phyloP scores from a whole-genome alignment of 495 filamentous ascomycete genomes.

The Delitschia confertaspora region DNA sequence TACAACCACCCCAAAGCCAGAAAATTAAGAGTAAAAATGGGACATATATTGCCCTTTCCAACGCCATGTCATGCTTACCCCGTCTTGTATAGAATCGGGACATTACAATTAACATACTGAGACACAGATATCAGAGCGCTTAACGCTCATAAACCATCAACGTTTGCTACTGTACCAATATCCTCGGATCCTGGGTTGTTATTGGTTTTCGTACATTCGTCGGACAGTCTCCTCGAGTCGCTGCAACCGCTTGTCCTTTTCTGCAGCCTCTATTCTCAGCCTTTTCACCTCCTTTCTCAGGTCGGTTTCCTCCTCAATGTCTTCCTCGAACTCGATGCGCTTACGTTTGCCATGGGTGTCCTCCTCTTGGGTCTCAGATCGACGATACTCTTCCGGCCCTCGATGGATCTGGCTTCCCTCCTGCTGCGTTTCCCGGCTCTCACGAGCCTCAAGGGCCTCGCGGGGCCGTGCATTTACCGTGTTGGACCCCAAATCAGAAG shows the following conservation, averaged over 20 bases:
- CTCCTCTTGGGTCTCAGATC: slow-evolving; percentile 4
- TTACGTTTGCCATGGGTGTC: slow-evolving; percentile 36
- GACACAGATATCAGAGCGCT: no score
- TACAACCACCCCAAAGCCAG: background rate
- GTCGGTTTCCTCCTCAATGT: slow-evolving; percentile 37
- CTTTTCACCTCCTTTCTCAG: slow-evolving; percentile 50
- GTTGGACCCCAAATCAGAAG: slow-evolving; percentile 42
- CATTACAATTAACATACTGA: no score
- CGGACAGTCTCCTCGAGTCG: slow-evolving; percentile 26
- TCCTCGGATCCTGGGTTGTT: slow-evolving; percentile 5
- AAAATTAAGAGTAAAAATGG: no score
- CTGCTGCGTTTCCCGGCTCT: background rate
- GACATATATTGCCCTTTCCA: no score
- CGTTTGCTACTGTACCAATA: background rate
- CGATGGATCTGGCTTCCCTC: no score
- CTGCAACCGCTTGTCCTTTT: slow-evolving; percentile 25
- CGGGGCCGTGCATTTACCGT: no score
- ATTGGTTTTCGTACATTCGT: no score
- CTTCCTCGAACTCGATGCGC: slow-evolving; percentile 21
- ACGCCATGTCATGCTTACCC: no score
- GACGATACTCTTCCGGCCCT: background rate
- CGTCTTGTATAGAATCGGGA: no score
- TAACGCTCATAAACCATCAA: background rate
- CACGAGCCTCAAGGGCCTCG: slow-evolving; percentile 26
- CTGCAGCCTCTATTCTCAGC: slow-evolving; percentile 46